Evolutionary conservation across 2,329 filamentous ascomycete genomes (phyloP).

Genomic region (Zasmidium citrigriseum): DNA sequence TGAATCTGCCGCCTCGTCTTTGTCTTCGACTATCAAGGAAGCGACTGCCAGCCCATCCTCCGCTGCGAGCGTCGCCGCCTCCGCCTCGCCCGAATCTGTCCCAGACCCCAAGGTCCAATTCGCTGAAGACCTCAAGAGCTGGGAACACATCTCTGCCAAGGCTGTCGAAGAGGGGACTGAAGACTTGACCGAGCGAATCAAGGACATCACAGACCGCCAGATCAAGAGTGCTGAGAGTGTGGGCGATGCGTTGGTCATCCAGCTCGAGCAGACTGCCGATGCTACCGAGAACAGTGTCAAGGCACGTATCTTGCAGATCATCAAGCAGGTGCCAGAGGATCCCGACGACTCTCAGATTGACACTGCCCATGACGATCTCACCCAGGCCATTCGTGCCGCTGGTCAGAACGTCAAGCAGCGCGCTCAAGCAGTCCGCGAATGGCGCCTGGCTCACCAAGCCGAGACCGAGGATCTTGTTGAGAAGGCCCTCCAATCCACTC

Average conservation of each 20-base stretch:
- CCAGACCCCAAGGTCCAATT: slow-evolving; percentile 59
- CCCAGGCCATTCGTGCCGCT: slow-evolving; percentile 62
- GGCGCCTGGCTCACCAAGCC: slow-evolving; percentile 71
- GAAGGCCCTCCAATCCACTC: slow-evolving; percentile 74
- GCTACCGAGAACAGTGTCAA: slow-evolving; percentile 68
- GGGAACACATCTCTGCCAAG: slow-evolving; percentile 85
- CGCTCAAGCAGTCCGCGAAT: slow-evolving; percentile 74
- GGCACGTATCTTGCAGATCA: slow-evolving; percentile 60
- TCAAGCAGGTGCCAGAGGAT: slow-evolving; percentile 59
- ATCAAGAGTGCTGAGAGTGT: slow-evolving; percentile 64
- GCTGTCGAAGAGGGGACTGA: slow-evolving; percentile 83
- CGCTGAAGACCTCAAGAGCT: slow-evolving; percentile 74
- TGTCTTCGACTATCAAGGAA: slow-evolving; percentile 29
- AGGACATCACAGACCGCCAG: slow-evolving; percentile 73
- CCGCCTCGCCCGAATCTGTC: slow-evolving; percentile 45
- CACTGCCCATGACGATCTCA: slow-evolving; percentile 54
- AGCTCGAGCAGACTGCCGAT: slow-evolving; percentile 68
- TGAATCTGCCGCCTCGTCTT: slow-evolving; percentile 27
- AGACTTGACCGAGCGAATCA: slow-evolving; percentile 63
- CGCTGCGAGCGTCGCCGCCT: slow-evolving; percentile 21
- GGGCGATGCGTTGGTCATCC: slow-evolving; percentile 66
- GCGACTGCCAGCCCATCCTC: slow-evolving; percentile 29
- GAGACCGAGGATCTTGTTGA: slow-evolving; percentile 70
- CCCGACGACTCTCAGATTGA: slow-evolving; percentile 55
- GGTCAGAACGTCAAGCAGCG: slow-evolving; percentile 74